Conservation (phyloP, 129 eudicot genomes). For the Chrysanthemum lavandulifolium region DNA sequence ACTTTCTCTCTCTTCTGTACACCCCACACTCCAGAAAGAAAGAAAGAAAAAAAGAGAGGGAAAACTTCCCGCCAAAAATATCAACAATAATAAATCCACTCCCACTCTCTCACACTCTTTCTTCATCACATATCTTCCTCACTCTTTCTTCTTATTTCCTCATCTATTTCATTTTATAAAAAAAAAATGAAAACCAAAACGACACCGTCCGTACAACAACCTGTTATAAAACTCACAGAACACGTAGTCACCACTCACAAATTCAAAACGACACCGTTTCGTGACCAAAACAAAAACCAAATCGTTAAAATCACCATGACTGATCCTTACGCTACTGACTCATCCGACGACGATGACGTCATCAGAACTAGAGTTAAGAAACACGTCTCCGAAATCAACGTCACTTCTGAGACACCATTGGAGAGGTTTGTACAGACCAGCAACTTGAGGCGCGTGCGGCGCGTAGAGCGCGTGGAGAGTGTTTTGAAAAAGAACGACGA, state of each 20-base stretch:
- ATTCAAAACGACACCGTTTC: conserved; percentile 4
- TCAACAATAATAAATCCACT: too few species aligned
- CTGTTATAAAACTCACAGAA: conserved; percentile 40
- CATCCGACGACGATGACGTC: conserved; percentile 25
- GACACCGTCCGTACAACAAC: conserved; percentile 26
- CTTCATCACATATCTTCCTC: neutral
- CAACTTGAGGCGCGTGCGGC: conserved; percentile 4
- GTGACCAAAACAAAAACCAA: neutral
- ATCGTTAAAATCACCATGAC: conserved; percentile 45
- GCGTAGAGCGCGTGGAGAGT: neutral
- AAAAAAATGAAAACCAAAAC: conserved; percentile 11
- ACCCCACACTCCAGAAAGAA: conserved; percentile 9
- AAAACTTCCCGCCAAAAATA: conserved; percentile 40
- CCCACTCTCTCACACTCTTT: too few species aligned
- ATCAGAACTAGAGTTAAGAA: conserved; percentile 35
- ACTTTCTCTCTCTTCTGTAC: neutral
- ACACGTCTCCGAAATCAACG: conserved; percentile 41
- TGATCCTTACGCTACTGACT: conserved; percentile 73
- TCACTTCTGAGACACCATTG: neutral
- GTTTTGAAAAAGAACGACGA: too few species aligned
- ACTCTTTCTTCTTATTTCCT: neutral
- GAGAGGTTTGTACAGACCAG: too few species aligned
- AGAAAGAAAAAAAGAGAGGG: conserved; percentile 28
- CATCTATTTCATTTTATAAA: neutral
- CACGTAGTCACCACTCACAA: conserved; percentile 43